Conservation (phyloP, 441 rosid genomes). For the Gossypium trilobum region DNA sequence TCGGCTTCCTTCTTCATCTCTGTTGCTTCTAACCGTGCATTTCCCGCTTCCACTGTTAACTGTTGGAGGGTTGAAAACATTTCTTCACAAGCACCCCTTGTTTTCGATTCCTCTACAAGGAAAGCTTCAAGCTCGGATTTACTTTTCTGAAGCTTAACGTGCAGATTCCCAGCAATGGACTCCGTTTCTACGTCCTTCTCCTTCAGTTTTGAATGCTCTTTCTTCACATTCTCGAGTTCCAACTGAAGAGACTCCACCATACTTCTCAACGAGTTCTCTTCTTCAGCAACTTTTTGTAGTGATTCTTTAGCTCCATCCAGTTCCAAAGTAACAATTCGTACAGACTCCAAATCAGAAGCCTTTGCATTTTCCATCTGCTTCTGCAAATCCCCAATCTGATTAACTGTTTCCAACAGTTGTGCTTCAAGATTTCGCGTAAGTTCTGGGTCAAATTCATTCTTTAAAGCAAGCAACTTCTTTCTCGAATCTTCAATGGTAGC, state of each 20-base stretch:
- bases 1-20: constrained; percentile 68
- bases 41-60: constrained; percentile 55
- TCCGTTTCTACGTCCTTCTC: constrained; percentile 74
- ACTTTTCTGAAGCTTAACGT: constrained; percentile 56
- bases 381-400: constrained; percentile 50
- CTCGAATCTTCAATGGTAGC: constrained; percentile 57
- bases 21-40: constrained; percentile 51
- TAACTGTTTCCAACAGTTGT: constrained; percentile 48
- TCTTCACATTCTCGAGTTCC: constrained; percentile 66
- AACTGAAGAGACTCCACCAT: constrained; percentile 59
- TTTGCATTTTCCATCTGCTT: constrained; percentile 63
- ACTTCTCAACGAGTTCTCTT: constrained; percentile 53
- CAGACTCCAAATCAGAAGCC: constrained; percentile 67
- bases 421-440: constrained; percentile 49
- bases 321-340: constrained; percentile 55
- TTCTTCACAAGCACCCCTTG: constrained; percentile 64
- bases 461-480: constrained; percentile 41
- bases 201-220: constrained; percentile 56
- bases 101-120: constrained; percentile 49
- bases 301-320: constrained; percentile 68
- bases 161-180: constrained; percentile 63
- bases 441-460: constrained; percentile 64
- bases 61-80: constrained; percentile 63
- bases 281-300: constrained; percentile 59
- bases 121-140: constrained; percentile 71